phyloP scores from a whole-genome alignment of 1,284 basidiomycete genomes.

The Taiwanofungus camphoratus region DNA sequence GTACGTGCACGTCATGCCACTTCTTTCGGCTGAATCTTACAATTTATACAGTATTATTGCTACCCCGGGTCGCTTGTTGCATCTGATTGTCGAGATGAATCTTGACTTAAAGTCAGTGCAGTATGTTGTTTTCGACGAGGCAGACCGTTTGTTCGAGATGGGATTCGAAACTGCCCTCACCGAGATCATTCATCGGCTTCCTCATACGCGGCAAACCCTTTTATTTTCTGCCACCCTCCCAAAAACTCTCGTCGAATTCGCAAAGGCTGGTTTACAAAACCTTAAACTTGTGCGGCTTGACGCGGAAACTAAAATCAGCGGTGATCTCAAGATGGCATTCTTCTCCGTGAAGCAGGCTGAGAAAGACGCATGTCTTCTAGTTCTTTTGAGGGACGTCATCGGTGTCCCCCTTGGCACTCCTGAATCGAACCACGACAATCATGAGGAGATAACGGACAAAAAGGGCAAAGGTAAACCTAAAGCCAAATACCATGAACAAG shows the following conservation, averaged over 20 bases:
- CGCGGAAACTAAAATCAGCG: conserved; percentile 92
- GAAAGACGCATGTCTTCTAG: conserved; percentile 89
- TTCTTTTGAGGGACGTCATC: conserved; percentile 85
- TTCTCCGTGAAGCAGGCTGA: conserved; percentile 90
- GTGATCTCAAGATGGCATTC: conserved; percentile 92
- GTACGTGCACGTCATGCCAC: conserved; percentile 43
- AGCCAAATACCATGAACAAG: conserved; percentile 36
- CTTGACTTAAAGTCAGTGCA: conserved; percentile 85
- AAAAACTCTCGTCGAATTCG: conserved; percentile 94
- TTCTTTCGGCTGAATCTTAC: conserved; percentile 12
- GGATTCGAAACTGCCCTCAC: conserved; percentile 91
- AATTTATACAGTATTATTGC: conserved; percentile 76
- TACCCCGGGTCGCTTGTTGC: conserved; percentile 94
- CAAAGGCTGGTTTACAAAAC: conserved; percentile 91
- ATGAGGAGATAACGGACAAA: conserved; percentile 27
- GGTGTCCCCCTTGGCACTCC: conserved; percentile 59
- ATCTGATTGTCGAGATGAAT: conserved; percentile 96
- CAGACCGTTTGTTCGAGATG: conserved; percentile 97
- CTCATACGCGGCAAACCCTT: conserved; percentile 83
- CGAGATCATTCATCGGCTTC: conserved; percentile 88
- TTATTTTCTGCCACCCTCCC: conserved; percentile 97
- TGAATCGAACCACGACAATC: conserved; percentile 22
- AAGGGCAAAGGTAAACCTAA: conserved; percentile 50
- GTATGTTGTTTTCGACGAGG: conserved; percentile 97
- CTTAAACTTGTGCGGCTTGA: conserved; percentile 95